Conservation (phyloP, 2,329 filamentous ascomycete genomes). For the Botrytis byssoidea region DNA sequence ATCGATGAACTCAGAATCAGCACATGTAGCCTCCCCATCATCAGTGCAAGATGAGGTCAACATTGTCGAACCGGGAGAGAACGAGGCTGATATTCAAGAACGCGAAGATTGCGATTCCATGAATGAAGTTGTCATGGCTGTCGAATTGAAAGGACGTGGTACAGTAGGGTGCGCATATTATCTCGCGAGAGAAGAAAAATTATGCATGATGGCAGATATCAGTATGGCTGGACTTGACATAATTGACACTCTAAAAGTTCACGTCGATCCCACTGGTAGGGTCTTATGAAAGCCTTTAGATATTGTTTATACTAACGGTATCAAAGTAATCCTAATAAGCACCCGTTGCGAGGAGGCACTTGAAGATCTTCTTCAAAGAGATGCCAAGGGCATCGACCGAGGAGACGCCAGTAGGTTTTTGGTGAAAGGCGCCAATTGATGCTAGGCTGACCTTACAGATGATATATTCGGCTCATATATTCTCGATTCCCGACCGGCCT, state of each 20-base stretch:
- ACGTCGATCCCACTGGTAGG: conserved; percentile 50
- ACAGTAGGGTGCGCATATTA: conserved; percentile 85
- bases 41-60: conserved; percentile 23
- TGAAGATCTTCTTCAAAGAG: conserved; percentile 37
- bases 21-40: conserved; percentile 17
- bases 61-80: conserved; percentile 29
- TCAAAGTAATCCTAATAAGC: conserved; percentile 48
- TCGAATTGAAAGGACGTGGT: conserved; percentile 69
- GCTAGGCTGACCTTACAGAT: conserved; percentile 33
- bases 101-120: conserved; percentile 50
- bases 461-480: conserved; percentile 45
- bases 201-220: conserved; percentile 78
- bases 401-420: conserved; percentile 31
- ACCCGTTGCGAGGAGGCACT: conserved; percentile 38
- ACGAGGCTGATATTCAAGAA: conserved; percentile 37
- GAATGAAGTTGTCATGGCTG: conserved; percentile 74
- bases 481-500: conserved; percentile 65
- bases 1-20: conserved; percentile 25
- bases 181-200: conserved; percentile 62
- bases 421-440: not conserved
- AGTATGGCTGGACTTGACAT: conserved; percentile 65
- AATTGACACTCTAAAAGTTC: conserved; percentile 58
- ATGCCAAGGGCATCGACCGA: conserved; percentile 34
- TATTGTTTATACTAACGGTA: not conserved
- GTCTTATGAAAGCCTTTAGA: not conserved